A percentile compares a stretch with the other conserved stretches of the same genome.
Evolutionary conservation across 345 rosid genomes (phyloP).

Genomic region (Populus ilicifolia): DNA sequence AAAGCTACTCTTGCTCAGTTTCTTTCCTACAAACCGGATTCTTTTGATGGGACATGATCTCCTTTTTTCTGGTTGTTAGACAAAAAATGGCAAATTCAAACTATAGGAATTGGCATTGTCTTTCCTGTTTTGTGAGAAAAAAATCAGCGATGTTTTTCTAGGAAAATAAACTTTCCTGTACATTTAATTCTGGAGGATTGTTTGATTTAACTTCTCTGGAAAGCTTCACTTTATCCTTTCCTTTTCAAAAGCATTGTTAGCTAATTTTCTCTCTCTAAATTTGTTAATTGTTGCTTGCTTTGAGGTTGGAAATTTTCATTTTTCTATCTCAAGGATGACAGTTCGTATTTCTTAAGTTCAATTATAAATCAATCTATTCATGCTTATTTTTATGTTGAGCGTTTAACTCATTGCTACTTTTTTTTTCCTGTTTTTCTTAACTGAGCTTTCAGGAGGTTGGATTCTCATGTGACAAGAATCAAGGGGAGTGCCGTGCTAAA

Average conservation of each 20-base stretch:
- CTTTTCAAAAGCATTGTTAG: background rate
- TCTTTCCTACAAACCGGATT: background rate
- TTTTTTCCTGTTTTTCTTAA: background rate
- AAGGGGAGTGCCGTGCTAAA: constrained; percentile 94
- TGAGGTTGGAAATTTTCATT: background rate
- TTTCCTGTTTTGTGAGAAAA: background rate
- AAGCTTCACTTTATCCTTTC: background rate
- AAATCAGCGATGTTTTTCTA: background rate
- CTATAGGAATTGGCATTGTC: background rate
- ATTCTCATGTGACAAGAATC: constrained; percentile 78
- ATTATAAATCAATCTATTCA: background rate
- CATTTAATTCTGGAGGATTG: background rate
- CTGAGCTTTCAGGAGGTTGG: constrained; percentile 72
- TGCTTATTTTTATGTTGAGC: background rate
- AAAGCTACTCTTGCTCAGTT: too few relatives aligned
- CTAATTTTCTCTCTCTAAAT: background rate
- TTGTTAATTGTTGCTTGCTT: background rate
- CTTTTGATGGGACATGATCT: background rate
- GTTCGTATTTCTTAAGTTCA: background rate
- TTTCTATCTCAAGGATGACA: background rate
- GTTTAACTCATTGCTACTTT: constrained; percentile 10
- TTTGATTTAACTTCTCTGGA: background rate
- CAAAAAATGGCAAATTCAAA: too few relatives aligned
- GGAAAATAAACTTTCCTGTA: background rate
- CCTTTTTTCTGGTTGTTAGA: too few relatives aligned